Base-by-base conservation (phyloP, 306 rosid species). In the Morella rubra region DNA sequence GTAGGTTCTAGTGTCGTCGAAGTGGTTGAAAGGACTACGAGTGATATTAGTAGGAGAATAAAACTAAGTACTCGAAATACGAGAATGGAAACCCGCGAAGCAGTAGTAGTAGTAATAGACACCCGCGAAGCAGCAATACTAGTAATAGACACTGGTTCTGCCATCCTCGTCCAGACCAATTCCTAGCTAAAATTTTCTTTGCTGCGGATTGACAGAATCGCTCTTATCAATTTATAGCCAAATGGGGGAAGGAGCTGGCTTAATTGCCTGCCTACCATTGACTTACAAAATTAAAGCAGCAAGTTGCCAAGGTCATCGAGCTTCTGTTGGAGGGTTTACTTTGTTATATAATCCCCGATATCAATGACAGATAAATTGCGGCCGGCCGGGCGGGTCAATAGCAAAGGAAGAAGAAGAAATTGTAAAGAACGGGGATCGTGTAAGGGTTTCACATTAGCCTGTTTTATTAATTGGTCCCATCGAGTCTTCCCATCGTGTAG, bases 61-160 rank as follows among this genome's bases (percentile, higher is more conserved):
- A 86, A 81, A 13, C 87, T 77, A 13, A 85, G 37, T 5, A 87
- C 76, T 84, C 92, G 85, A 84, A 86, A 61, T 74, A 86, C 18
- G 5, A 91, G 84, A 68, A 75, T 70, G 5, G 44, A 78, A 59
- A 80, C 73, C 44, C 81, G 81, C 71, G 87, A 75, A 84, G 82
- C 32, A 60, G 82, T 71, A 70, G 90, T 24, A 24, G 27, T 24
- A 24, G 27, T 24, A 68, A 75, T 70, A 4, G 44, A 78, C 59
- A 80, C 73, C 44, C 81, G 81, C 71, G 87, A 75, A 84, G 82
- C 32, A 60, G 82, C 67, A 70, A 89, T 24, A 24, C 1, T 24
- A 24, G 27, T 24, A 24, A 24, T 8, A 13, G 51, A 76, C 7
- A 55, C 77, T 50, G 86, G 22, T 7, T 42, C 9, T 64, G 22